Evolutionary conservation across 1,284 basidiomycete genomes (phyloP).

Genomic region (Cutaneotrichosporon sp.): DNA sequence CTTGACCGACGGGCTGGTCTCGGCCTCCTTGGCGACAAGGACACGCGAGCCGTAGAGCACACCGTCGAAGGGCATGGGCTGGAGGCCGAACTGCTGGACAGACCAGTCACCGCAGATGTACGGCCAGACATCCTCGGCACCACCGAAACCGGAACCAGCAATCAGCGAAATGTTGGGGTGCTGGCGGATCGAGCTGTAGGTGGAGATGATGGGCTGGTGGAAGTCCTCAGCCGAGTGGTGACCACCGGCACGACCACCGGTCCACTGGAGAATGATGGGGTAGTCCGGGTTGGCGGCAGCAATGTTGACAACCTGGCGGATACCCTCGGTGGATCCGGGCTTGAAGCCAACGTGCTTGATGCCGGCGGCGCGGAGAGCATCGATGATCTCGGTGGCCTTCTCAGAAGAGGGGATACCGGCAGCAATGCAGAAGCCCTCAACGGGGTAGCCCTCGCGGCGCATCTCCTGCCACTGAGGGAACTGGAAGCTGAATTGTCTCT

Average conservation of each 20-base stretch:
- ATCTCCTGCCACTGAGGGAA: constrained; percentile 96
- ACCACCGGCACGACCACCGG: constrained; percentile 96
- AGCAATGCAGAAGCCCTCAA: constrained; percentile 97
- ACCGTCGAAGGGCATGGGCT: constrained; percentile 99
- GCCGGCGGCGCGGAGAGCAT: constrained; percentile 65
- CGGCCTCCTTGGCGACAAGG: constrained; percentile 98
- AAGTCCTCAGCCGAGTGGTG: constrained; percentile 99
- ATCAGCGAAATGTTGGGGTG: constrained; percentile 85
- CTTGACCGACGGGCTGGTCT: constrained; percentile 90
- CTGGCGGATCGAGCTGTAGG: constrained; percentile 84
- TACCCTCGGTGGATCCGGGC: constrained; percentile 94
- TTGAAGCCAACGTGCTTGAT: constrained; percentile 97
- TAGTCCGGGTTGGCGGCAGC: constrained; percentile 90
- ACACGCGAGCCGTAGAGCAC: constrained; percentile 93
- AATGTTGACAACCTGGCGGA: constrained; percentile 94
- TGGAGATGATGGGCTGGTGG: constrained; percentile 90
- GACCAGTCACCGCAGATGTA: constrained; percentile 97
- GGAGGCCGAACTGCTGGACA: constrained; percentile 67
- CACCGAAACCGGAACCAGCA: constrained; percentile 95
- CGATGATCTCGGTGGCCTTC: constrained; percentile 90
- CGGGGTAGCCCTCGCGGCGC: constrained; percentile 87
- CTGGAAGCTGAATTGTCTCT: constrained; percentile 94
- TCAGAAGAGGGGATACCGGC: constrained; percentile 90
- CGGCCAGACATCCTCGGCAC: constrained; percentile 92
- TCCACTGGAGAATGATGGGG: constrained; percentile 99